Evolutionary conservation across 768 basidiomycete genomes (phyloP).

Genomic region (Boletus pseudo-olivaceus): DNA sequence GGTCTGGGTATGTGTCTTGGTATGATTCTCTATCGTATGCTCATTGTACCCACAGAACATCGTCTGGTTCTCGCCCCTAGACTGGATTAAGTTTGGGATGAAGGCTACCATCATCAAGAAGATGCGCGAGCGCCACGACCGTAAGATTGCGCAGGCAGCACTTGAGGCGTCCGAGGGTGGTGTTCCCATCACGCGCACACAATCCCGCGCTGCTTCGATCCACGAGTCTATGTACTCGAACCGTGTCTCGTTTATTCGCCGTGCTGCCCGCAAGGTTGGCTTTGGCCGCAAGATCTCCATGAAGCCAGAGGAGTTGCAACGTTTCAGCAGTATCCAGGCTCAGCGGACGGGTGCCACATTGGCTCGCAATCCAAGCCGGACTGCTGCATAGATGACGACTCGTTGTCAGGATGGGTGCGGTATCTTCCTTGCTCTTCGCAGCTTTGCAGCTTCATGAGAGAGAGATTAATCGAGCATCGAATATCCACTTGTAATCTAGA

Average conservation of each 20-base stretch:
- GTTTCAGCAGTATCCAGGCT: slow-evolving; percentile 86
- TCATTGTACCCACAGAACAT: slow-evolving; percentile 61
- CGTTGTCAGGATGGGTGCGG: slow-evolving; percentile 18
- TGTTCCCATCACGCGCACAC: slow-evolving; percentile 78
- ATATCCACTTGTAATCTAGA: slow-evolving; percentile 35
- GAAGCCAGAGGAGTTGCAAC: slow-evolving; percentile 80
- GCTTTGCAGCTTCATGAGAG: slow-evolving; percentile 11
- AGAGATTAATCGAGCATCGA: slow-evolving; percentile 26
- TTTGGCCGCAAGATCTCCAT: slow-evolving; percentile 78
- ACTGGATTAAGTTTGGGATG: slow-evolving; percentile 95
- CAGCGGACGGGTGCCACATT: slow-evolving; percentile 72
- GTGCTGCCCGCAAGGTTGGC: slow-evolving; percentile 84
- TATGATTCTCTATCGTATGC: not conserved
- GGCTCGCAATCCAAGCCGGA: slow-evolving; percentile 72
- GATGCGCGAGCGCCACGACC: slow-evolving; percentile 64
- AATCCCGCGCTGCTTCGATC: slow-evolving; percentile 84
- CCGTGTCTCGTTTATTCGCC: slow-evolving; percentile 89
- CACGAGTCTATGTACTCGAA: slow-evolving; percentile 95
- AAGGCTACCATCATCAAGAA: slow-evolving; percentile 87
- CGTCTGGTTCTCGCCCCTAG: slow-evolving; percentile 93
- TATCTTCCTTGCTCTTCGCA: slow-evolving; percentile 21
- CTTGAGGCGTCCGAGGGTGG: slow-evolving; percentile 35
- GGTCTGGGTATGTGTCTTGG: slow-evolving; percentile 72
- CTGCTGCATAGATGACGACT: slow-evolving; percentile 38
- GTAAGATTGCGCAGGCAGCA: slow-evolving; percentile 39